Percentiles rank a stretch among this genome's conserved stretches.
Conservation (phyloP, 2,329 filamentous ascomycete genomes). For the Magnaporthiopsis rhizophila region DNA sequence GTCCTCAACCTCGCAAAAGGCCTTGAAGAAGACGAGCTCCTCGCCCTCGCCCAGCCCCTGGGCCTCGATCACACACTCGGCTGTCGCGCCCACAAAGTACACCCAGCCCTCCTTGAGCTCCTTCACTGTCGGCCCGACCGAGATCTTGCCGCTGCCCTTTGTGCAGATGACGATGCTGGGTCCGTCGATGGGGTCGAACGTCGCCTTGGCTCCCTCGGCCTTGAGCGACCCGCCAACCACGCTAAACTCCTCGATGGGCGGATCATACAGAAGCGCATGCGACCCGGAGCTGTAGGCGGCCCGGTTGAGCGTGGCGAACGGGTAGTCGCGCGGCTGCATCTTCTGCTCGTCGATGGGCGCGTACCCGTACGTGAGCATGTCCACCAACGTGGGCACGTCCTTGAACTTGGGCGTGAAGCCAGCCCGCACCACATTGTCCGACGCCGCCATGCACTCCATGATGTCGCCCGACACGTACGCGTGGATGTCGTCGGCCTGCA, state of each 20-base stretch:
- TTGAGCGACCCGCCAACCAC: slow-evolving; percentile 76
- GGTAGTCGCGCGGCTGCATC: slow-evolving; percentile 78
- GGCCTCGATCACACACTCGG: slow-evolving; percentile 72
- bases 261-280: slow-evolving; percentile 72
- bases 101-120: slow-evolving; percentile 67
- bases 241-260: slow-evolving; percentile 92
- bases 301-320: slow-evolving; percentile 77
- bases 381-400: slow-evolving; percentile 79
- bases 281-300: slow-evolving; percentile 72
- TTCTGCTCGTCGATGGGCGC: slow-evolving; percentile 93
- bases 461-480: slow-evolving; percentile 92
- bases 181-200: slow-evolving; percentile 78
- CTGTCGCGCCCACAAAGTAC: slow-evolving; percentile 81
- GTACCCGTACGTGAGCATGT: slow-evolving; percentile 92
- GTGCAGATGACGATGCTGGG: slow-evolving; percentile 94
- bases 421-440: slow-evolving; percentile 96
- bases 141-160: slow-evolving; percentile 70
- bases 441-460: slow-evolving; percentile 97
- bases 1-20: slow-evolving; percentile 76
- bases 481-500: slow-evolving; percentile 95
- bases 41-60: slow-evolving; percentile 47
- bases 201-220: slow-evolving; percentile 66
- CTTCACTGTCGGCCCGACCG: slow-evolving; percentile 73
- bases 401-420: slow-evolving; percentile 99
- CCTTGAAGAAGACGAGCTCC: slow-evolving; percentile 82